Base-by-base conservation (phyloP, 169 alveolate genomes). In the Plasmodium vivax region DNA sequence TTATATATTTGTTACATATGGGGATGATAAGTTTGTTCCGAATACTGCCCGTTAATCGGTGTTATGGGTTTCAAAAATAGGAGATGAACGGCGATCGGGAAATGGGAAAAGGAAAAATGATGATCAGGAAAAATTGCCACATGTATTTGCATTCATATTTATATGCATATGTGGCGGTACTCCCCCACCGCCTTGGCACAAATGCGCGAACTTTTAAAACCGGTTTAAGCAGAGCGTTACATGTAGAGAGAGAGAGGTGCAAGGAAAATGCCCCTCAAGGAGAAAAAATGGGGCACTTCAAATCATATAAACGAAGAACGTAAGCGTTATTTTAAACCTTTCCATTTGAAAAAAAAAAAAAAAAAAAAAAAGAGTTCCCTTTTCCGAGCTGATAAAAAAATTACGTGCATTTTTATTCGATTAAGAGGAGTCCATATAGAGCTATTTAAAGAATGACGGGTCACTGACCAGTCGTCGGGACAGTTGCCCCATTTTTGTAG, bases 1-100 rank as follows among this genome's bases (percentile, higher is more conserved):
- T 82, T 82, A 79, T 79, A 72, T 58, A 43, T 83, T 84, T 58
- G 62, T 83, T 84, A 91, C 80, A 30, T 38, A 10, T 83, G 77
- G 43, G 2, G 73, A 73, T 45, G 82, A 73, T 4, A 74, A 0
- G 9, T 27, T 2, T 19, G 43, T 68, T 68, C 43, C 77, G 7
- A 68, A 30, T 68, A 8, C 19, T 68, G 32, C 14, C 41, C 38
- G 23, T 68, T 68, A 8, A 23, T 68, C 5, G 34, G 3, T 68
- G 41, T 23, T 68, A 68, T 30, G 38, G 38, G 38, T 68, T 68
- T 23, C n/a, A 68, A 19, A 68, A 58, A 68, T 19, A 68, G 38
- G 77, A 6, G 43, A 30, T 68, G 77, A 23, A 68, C 0, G 38
- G n/a, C n/a, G 14, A 68, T 68, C 10, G 36, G 30, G 30, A 62